phyloP scores from a whole-genome alignment of 2,329 filamentous ascomycete species.

The Neopestalotiopsis sp. region DNA sequence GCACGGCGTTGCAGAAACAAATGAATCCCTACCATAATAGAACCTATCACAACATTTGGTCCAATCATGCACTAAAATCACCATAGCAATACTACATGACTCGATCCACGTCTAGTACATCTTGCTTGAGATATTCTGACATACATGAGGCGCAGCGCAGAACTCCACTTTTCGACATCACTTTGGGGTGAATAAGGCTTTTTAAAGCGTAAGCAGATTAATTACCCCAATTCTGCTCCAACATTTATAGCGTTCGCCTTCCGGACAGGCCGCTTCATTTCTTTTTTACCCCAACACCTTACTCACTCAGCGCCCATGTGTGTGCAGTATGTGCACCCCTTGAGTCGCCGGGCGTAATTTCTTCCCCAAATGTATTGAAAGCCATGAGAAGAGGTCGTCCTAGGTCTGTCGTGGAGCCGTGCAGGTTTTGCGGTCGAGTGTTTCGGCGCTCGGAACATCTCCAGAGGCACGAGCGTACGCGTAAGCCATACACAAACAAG shows the following conservation, averaged over 20 bases:
- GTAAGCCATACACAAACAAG: neutral
- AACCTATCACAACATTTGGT: neutral
- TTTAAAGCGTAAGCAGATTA: neutral
- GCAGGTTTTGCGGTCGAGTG: neutral
- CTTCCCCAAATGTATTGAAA: neutral
- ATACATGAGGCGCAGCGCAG: too few species aligned
- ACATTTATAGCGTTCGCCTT: neutral
- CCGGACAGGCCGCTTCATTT: neutral
- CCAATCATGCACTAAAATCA: neutral
- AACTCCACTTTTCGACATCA: neutral
- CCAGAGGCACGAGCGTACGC: neutral
- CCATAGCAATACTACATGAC: neutral
- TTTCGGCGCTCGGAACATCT: constrained; percentile 1
- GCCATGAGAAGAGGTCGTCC: neutral
- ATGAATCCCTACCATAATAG: neutral
- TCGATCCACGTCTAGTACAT: too few species aligned
- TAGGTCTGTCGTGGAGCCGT: neutral
- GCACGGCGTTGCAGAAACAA: neutral
- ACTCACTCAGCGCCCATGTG: neutral
- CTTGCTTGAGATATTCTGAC: too few species aligned
- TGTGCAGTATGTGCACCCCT: neutral
- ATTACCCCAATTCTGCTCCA: constrained; percentile 1
- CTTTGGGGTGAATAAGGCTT: neutral
- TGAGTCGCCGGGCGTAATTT: neutral
- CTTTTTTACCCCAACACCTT: neutral